Evolutionary conservation across 768 basidiomycete genomes (phyloP), one percentile per base, ranked within the genome.

Genomic region (Ramaria sp.): DNA sequence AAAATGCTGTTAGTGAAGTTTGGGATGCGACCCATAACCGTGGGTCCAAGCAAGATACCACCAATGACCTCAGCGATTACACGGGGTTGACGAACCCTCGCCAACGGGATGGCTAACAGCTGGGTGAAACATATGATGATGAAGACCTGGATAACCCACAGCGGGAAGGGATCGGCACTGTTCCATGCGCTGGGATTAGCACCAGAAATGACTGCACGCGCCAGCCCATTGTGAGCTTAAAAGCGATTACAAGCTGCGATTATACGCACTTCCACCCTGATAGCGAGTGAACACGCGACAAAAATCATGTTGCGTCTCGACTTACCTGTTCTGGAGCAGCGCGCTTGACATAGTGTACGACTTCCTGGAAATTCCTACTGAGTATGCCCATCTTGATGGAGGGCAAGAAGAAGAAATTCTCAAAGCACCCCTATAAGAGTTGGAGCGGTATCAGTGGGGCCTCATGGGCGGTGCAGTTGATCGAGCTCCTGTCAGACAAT

Each of bases 51-150:
- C 20, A 97, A 64, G 61, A 98, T 83, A 20, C 95, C 95, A 0
- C 85, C 91, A 55, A 97, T 80, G 59, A 96, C 86, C 68, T 97
- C 94, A 42, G 92, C 83, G 53, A 96, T 91, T 59, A 97, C 94
- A n/a, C 84, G 77, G 1, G 95, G 95, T 64, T 97, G 94, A 34
- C 81, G 82, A 37, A 95, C 81, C 55, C 77, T 82, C 7, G 73
- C 68, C 20, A 96, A 74, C 51, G 79, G 57, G 19, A 88, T 68
- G 0, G 81, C 76, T 10, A 97, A 80, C 5, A 86, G 58, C 65
- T 93, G 88, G 38, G 83, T 82, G 76, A 92, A 82, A 34, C 70
- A 70, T 57, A 96, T 76, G 72, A 98, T 92, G 62, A 97, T 80
- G 50, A 86, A 86, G 82, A 87, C 70, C 74, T 90, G 86, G 53